Conservation (phyloP, 305 asterid species). For the Solanum chacoense region DNA sequence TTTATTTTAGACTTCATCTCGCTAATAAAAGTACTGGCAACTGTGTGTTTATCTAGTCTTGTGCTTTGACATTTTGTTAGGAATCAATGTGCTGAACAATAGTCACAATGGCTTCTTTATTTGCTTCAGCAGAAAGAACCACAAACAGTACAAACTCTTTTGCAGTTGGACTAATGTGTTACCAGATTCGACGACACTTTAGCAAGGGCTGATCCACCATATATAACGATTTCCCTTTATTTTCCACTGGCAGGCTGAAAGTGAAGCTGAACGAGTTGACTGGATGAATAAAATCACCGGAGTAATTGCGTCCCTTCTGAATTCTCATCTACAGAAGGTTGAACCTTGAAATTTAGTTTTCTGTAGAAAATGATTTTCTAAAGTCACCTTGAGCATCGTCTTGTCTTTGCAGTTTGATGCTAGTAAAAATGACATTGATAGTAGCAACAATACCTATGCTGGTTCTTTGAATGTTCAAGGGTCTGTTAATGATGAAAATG, state of each 20-base stretch:
- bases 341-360: slow-evolving; percentile 8
- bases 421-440: slow-evolving; percentile 22
- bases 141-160: neutral
- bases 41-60: neutral
- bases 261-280: slow-evolving; percentile 85
- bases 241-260: slow-evolving; percentile 67
- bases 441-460: slow-evolving; percentile 22
- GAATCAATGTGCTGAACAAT: neutral
- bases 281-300: slow-evolving; percentile 95
- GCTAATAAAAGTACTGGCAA: neutral
- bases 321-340: slow-evolving; percentile 87
- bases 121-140: neutral
- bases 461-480: slow-evolving; percentile 23
- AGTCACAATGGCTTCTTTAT: slow-evolving; percentile 2
- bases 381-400: neutral
- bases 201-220: neutral
- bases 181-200: neutral
- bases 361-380: slow-evolving; percentile 2
- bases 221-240: neutral
- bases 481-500: slow-evolving; percentile 29
- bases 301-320: slow-evolving; percentile 79
- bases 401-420: slow-evolving; percentile 53
- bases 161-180: neutral
- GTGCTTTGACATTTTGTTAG: neutral
- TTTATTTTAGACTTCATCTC: neutral